A percentile compares a stretch with the other conserved stretches of the same genome.
Evolutionary conservation across 768 basidiomycete species (phyloP).

Genomic region (Lentinula edodes): DNA sequence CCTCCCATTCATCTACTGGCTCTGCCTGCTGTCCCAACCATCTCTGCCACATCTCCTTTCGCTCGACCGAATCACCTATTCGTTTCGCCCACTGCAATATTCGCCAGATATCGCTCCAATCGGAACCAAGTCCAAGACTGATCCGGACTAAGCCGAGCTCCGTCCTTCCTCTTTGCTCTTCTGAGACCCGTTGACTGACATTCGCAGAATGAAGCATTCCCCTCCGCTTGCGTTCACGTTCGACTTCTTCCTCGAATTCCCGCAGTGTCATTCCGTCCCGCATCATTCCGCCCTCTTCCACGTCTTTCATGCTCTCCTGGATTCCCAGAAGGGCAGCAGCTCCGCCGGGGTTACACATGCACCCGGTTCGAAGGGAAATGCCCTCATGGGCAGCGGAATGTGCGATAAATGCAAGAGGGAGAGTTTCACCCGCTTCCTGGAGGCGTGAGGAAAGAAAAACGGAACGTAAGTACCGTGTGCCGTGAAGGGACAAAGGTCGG

Average conservation of each 20-base stretch:
- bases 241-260: conserved; percentile 57
- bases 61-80: not conserved
- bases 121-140: conserved; percentile 74
- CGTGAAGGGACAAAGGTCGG: not conserved
- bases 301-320: conserved; percentile 50
- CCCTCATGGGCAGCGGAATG: conserved; percentile 55
- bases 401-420: conserved; percentile 72
- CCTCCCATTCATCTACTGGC: conserved; percentile 1
- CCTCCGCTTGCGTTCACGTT: conserved; percentile 36
- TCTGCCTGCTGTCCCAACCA: not conserved
- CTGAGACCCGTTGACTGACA: not conserved
- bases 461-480: conserved; percentile 5
- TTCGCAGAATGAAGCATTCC: not conserved
- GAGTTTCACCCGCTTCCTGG: conserved; percentile 62
- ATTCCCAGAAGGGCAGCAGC: conserved; percentile 69
- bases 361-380: conserved; percentile 78
- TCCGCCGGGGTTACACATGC: conserved; percentile 86
- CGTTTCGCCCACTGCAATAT: conserved; percentile 37
- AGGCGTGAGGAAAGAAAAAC: not conserved
- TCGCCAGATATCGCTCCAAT: conserved; percentile 69
- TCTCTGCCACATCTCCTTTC: conserved; percentile 1
- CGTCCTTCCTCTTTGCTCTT: not conserved
- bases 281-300: conserved; percentile 23
- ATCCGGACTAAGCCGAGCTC: conserved; percentile 65
- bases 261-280: conserved; percentile 53